These are phyloP conservation scores for Colletotrichum australisinense DNA, from an alignment of 2,329 filamentous ascomycete species.

Conservation along the genomic window DNA sequence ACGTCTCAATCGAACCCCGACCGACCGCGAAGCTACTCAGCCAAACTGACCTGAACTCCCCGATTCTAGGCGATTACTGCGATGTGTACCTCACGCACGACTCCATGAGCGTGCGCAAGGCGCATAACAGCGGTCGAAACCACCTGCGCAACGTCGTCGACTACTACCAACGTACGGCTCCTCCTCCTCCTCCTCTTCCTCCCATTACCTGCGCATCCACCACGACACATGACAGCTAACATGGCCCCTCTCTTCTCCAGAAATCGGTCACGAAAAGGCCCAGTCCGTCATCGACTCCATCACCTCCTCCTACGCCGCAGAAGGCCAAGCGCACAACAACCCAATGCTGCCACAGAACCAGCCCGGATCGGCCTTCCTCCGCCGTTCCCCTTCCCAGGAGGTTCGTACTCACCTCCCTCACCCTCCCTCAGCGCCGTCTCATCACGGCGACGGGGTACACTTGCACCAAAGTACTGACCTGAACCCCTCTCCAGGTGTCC, in stretches of 20 bases:
- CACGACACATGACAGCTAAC: conserved; percentile 25
- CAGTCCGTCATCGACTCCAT: conserved; percentile 99
- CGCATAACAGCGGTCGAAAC: conserved; percentile 96
- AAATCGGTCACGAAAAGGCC: conserved; percentile 98
- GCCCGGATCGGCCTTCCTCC: conserved; percentile 64
- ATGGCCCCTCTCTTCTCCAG: conserved; percentile 56
- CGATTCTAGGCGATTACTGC: conserved; percentile 86
- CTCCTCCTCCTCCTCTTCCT: background rate
- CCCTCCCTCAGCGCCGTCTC: background rate
- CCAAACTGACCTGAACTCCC: conserved; percentile 44
- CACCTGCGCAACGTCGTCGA: conserved; percentile 97
- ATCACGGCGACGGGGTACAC: background rate
- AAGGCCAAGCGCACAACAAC: conserved; percentile 88
- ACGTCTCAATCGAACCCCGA: conserved; percentile 1
- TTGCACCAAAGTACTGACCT: conserved; percentile 41
- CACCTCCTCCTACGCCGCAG: conserved; percentile 93
- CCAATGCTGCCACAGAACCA: conserved; percentile 82
- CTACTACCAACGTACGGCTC: conserved; percentile 88
- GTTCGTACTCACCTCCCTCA: conserved; percentile 45
- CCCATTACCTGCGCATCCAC: background rate
- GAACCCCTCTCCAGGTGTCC: conserved; percentile 52
- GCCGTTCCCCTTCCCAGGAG: conserved; percentile 73
- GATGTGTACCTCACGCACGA: conserved; percentile 99
- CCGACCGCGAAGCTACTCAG: conserved; percentile 18
- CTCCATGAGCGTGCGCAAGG: conserved; percentile 99